A percentile compares a stretch with the other conserved stretches of the same genome.
Evolutionary conservation across 306 rosid species (phyloP).

Genomic region (Quercus engelmannii): DNA sequence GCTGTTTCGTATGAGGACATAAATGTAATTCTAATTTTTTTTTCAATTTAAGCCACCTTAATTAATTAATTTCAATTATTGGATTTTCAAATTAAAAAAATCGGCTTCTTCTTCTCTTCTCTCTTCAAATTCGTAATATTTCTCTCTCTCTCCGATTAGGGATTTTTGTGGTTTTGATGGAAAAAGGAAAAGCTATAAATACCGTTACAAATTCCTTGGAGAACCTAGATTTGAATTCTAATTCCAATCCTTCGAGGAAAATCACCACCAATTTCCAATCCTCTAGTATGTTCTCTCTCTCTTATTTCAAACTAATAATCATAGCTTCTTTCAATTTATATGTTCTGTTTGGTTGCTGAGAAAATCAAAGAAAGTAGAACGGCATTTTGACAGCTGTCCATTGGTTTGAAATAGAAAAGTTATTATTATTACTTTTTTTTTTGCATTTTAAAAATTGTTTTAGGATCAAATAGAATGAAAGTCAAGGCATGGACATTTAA

Average conservation of each 20-base stretch:
- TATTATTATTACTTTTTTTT: no score
- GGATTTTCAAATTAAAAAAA: not conserved
- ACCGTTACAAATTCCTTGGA: constrained; percentile 34
- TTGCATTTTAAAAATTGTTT: no score
- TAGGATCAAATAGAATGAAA: no score
- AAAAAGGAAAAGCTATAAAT: constrained; percentile 38
- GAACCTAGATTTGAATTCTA: constrained; percentile 52
- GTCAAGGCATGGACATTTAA: not conserved
- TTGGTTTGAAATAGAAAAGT: no score
- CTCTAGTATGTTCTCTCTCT: constrained; percentile 23
- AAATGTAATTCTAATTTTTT: not conserved
- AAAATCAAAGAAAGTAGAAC: no score
- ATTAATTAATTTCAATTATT: not conserved
- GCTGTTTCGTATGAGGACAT: not conserved
- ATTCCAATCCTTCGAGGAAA: constrained; percentile 25
- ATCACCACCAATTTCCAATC: constrained; percentile 22
- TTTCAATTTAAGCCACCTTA: not conserved
- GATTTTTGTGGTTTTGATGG: constrained; percentile 47
- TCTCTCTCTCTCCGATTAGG: not conserved
- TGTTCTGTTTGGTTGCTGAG: no score
- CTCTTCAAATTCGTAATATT: not conserved
- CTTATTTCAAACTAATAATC: not conserved
- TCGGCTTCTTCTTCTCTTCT: not conserved
- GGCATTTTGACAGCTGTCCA: no score
- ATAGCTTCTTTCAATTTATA: not conserved